Evolutionary conservation across 352 stramenopile species (phyloP), one percentile per base, ranked within the genome.

Genomic region (Pythium dissotocum): DNA sequence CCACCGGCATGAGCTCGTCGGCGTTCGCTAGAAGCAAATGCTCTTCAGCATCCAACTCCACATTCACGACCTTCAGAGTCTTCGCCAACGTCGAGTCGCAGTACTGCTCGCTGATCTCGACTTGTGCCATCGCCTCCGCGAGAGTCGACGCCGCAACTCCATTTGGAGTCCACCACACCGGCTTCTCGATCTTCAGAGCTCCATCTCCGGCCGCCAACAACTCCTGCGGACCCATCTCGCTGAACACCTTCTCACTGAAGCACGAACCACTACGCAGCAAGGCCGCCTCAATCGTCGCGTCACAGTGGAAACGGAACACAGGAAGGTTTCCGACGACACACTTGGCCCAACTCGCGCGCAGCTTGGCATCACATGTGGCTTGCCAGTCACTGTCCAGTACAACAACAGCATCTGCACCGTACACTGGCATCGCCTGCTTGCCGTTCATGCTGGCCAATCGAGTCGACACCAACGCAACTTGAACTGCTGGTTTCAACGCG

Each of bases 381-480:
- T 90, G 90, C 87, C 87, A 95, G 48, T 95, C 88, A 67, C 86
- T 89, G 49, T 95, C 88, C 9, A 95, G 52, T 1, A 95, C 86
- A 33, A 95, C 60, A 24, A 95, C 84, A n/a, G 77, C 83, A 21
- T 95, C 85, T 0, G 77, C 81, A 13, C 88, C 88, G 61, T 88
- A 95, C 30, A 93, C 76, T 7, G 83, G 82, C 1, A 82, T 76
- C 4, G 85, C 77, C 9, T 76, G 83, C 7, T 63, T 77, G 2
- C 83, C 85, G 6, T 80, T 59, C 1, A 63, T 61, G 12, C 63
- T 73, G 4, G 76, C 76, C 14, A 93, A 59, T 1, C 88, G 81
- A 53, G 82, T 95, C 12, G 86, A 93, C 6, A 80, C 76, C 4
- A 95, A 77, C 6, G 88, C 88, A 1, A 95, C 81, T 26, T 84